Evolutionary conservation across 176 grass and related monocot species (phyloP).

Genomic region (Guadua angustifolia): DNA sequence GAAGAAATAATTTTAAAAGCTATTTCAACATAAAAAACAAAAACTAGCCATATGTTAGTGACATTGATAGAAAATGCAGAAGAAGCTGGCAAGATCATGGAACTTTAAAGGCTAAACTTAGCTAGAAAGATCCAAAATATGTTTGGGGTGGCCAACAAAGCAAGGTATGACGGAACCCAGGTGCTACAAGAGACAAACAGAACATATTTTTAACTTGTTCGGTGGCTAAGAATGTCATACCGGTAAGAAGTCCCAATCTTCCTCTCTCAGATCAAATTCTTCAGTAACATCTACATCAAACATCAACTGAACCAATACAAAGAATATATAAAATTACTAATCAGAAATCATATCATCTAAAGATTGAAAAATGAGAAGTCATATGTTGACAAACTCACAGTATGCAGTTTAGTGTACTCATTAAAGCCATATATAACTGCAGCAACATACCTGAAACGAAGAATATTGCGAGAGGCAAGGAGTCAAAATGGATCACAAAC

Average conservation of each 20-base stretch:
- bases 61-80: conserved; percentile 5
- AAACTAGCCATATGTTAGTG: background rate
- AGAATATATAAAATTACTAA: conserved; percentile 50
- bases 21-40: background rate
- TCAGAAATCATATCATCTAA: conserved; percentile 28
- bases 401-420: conserved; percentile 59
- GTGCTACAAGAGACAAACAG: background rate
- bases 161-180: conserved; percentile 5
- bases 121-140: background rate
- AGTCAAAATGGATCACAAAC: background rate
- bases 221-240: conserved; percentile 36
- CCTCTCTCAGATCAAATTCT: conserved; percentile 66
- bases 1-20: background rate
- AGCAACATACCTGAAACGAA: conserved; percentile 62
- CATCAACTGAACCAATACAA: conserved; percentile 63
- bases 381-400: conserved; percentile 57
- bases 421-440: conserved; percentile 66
- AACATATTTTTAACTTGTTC: conserved; percentile 7
- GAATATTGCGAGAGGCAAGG: background rate
- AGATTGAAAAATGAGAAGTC: background rate
- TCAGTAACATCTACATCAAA: conserved; percentile 63
- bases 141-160: background rate
- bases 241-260: conserved; percentile 85
- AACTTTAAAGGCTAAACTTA: conserved; percentile 8
- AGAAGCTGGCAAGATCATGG: conserved; percentile 12